Percentiles rank a stretch among this genome's conserved stretches.
These are phyloP conservation scores for Cladosporium velox DNA, from an alignment of 2,329 filamentous ascomycete genomes.

Conservation along the genomic window DNA sequence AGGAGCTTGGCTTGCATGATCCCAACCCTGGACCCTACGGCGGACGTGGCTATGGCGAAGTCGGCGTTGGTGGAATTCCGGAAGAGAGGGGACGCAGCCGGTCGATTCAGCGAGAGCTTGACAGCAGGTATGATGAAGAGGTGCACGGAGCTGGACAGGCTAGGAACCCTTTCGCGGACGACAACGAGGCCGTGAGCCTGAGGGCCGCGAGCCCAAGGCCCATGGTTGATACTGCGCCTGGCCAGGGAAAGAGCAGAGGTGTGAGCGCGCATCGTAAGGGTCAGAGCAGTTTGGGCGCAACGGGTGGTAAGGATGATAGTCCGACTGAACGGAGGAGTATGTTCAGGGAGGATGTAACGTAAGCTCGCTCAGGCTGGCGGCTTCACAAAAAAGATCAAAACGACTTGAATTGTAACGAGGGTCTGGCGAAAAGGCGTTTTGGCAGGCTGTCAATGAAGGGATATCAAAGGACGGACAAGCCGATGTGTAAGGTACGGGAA, in stretches of 20 bases:
- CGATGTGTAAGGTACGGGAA: constrained; percentile 5
- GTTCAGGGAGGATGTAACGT: constrained; percentile 65
- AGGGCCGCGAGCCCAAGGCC: constrained; percentile 76
- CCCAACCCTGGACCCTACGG: constrained; percentile 44
- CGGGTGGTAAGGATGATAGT: constrained; percentile 56
- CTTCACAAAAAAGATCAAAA: not conserved
- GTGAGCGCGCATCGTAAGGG: constrained; percentile 43
- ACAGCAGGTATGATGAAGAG: constrained; percentile 50
- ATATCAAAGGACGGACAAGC: constrained; percentile 1
- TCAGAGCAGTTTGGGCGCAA: constrained; percentile 36
- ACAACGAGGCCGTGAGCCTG: constrained; percentile 61
- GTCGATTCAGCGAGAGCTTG: constrained; percentile 51
- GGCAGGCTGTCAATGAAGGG: not conserved
- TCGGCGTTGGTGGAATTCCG: constrained; percentile 39
- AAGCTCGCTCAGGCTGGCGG: not conserved
- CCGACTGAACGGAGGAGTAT: constrained; percentile 69
- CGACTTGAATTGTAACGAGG: not conserved
- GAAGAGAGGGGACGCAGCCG: constrained; percentile 48
- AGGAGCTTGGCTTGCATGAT: constrained; percentile 64
- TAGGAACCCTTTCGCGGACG: constrained; percentile 71
- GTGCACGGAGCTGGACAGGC: constrained; percentile 39
- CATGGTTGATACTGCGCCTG: constrained; percentile 55
- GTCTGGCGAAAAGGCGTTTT: constrained; percentile 4
- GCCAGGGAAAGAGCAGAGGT: constrained; percentile 41
- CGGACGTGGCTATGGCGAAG: constrained; percentile 39